These are phyloP conservation scores for Claviceps pusilla DNA, from an alignment of 2,329 filamentous ascomycete species.

Conservation along the genomic window DNA sequence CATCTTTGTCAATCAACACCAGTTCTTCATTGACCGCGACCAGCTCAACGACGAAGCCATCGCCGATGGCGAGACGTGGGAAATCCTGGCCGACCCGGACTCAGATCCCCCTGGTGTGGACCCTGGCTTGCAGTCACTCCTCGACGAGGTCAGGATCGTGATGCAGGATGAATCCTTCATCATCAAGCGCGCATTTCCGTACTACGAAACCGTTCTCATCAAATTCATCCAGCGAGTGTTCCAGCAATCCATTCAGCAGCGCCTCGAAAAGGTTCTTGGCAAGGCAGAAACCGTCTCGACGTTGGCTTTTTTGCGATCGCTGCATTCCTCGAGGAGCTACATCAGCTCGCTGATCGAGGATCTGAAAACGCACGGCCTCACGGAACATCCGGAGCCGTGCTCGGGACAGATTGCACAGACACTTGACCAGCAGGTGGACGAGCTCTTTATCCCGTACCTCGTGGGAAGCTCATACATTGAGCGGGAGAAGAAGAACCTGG, in stretches of 20 bases:
- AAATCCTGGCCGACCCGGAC: conserved; percentile 85
- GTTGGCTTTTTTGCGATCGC: conserved; percentile 73
- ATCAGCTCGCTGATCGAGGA: conserved; percentile 82
- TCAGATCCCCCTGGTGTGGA: conserved; percentile 83
- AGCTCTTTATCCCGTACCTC: conserved; percentile 58
- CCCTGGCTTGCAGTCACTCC: conserved; percentile 74
- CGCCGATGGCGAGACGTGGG: conserved; percentile 66
- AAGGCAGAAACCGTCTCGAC: conserved; percentile 88
- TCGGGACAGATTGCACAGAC: conserved; percentile 72
- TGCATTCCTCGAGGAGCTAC: conserved; percentile 83
- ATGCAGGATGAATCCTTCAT: conserved; percentile 96
- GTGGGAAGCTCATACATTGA: conserved; percentile 58
- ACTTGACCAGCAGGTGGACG: conserved; percentile 59
- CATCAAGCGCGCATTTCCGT: conserved; percentile 91
- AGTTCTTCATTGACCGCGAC: conserved; percentile 95
- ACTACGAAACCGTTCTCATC: conserved; percentile 81
- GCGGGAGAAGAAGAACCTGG: conserved; percentile 51
- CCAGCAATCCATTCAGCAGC: conserved; percentile 93
- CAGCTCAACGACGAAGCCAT: conserved; percentile 78
- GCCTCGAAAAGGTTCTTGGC: conserved; percentile 86
- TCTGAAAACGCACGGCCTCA: conserved; percentile 82
- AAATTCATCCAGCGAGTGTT: conserved; percentile 94
- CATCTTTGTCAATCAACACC: conserved; percentile 94
- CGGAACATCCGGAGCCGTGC: conserved; percentile 84
- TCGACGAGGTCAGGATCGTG: conserved; percentile 89